phyloP scores from a whole-genome alignment of 106 monocot species.

The Chionographis japonica region DNA sequence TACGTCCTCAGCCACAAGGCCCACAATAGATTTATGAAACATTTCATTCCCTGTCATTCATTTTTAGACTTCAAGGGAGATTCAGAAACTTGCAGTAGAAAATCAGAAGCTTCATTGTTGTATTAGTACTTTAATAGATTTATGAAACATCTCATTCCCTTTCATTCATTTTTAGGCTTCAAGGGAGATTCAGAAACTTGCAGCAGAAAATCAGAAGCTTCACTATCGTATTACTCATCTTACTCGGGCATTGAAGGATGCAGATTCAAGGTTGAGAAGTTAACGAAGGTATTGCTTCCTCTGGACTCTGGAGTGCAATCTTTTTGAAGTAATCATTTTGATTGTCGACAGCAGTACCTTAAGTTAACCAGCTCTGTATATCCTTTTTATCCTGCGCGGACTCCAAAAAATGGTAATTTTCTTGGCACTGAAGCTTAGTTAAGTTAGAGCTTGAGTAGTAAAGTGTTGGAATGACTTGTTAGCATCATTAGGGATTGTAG shows the following conservation, averaged over 20 bases:
- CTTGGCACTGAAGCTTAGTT: too few relatives aligned
- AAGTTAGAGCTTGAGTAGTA: too few relatives aligned
- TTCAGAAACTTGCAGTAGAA: conserved; percentile 41
- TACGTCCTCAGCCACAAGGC: too few relatives aligned
- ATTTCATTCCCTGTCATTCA: background rate
- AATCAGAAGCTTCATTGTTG: conserved; percentile 44
- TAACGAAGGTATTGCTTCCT: background rate
- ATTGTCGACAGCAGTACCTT: too few relatives aligned
- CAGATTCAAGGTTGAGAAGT: conserved; percentile 27
- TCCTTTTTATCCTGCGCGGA: too few relatives aligned
- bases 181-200: conserved; percentile 46
- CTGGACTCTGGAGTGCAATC: too few relatives aligned
- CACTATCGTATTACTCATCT: conserved; percentile 62
- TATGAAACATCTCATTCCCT: background rate
- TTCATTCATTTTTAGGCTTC: conserved; percentile 30
- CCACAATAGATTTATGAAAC: background rate
- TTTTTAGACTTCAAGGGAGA: conserved; percentile 49
- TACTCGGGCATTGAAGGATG: conserved; percentile 39
- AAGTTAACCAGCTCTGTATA: too few relatives aligned
- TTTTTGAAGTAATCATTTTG: too few relatives aligned
- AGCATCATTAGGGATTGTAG: too few relatives aligned
- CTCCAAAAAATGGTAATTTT: too few relatives aligned
- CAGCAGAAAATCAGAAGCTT: conserved; percentile 58
- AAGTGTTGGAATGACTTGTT: too few relatives aligned
- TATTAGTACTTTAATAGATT: background rate